Evolutionary conservation across 2,329 filamentous ascomycete species (phyloP).

Genomic region (Fusarium virguliforme): DNA sequence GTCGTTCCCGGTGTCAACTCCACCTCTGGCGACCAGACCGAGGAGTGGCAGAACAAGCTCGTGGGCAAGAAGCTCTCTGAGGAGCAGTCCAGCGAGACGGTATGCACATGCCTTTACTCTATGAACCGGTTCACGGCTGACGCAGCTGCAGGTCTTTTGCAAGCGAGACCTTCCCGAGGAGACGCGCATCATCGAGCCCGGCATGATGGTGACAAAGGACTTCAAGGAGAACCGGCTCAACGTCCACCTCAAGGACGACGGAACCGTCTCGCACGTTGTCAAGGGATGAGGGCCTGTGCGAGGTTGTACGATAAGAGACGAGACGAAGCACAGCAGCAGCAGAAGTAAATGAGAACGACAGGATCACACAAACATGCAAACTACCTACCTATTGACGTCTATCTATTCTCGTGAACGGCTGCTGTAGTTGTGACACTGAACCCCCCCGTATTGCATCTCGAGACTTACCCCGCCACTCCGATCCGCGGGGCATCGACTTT

Average conservation of each 20-base stretch:
- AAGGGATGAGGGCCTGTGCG: slow-evolving; percentile 62
- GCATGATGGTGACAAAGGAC: slow-evolving; percentile 72
- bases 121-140: slow-evolving; percentile 8
- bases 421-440: slow-evolving; percentile 3
- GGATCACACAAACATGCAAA: slow-evolving; percentile 4
- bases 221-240: slow-evolving; percentile 70
- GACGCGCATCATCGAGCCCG: slow-evolving; percentile 71
- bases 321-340: slow-evolving; percentile 1
- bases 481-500: slow-evolving; percentile 53
- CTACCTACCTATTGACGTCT: background rate
- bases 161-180: slow-evolving; percentile 72
- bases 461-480: slow-evolving; percentile 51
- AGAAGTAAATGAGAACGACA: slow-evolving; percentile 35
- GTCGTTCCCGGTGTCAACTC: slow-evolving; percentile 72
- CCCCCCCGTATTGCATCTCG: slow-evolving; percentile 51
- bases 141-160: slow-evolving; percentile 67
- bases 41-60: slow-evolving; percentile 75
- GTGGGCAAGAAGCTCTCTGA: slow-evolving; percentile 74
- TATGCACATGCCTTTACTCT: slow-evolving; percentile 53
- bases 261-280: slow-evolving; percentile 72
- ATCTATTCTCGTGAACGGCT: background rate
- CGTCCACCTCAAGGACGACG: slow-evolving; percentile 72
- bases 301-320: slow-evolving; percentile 37
- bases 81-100: slow-evolving; percentile 67
- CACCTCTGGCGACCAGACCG: slow-evolving; percentile 63